A percentile compares a stretch with the other conserved stretches of the same genome.
Conservation (phyloP, 1,139 yeast species). For the Candida tropicalis region DNA sequence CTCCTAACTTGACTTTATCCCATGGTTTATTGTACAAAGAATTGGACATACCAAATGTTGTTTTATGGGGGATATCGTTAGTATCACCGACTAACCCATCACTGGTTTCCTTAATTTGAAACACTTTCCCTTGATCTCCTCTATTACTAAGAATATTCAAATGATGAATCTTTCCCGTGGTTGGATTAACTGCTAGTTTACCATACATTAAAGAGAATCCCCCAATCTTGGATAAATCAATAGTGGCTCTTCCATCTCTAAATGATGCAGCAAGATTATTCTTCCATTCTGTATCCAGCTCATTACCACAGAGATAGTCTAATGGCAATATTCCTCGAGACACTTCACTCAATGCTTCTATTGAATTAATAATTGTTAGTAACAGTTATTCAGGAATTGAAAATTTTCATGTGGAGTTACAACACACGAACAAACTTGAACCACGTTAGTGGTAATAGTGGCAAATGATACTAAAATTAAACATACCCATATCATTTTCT, state of each 20-base stretch:
- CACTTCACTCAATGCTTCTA: conserved; percentile 38
- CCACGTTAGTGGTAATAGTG: no score
- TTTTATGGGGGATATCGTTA: conserved; percentile 17
- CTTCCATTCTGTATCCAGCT: conserved; percentile 51
- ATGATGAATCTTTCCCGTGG: conserved; percentile 30
- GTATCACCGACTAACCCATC: conserved; percentile 8
- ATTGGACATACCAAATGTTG: conserved; percentile 63
- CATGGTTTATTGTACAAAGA: conserved; percentile 67
- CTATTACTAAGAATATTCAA: conserved; percentile 56
- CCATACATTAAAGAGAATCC: conserved; percentile 89
- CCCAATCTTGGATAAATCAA: conserved; percentile 57
- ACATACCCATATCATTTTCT: conserved; percentile 27
- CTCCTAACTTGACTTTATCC: conserved; percentile 68
- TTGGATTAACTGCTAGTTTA: conserved; percentile 32
- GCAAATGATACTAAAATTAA: conserved; percentile 11
- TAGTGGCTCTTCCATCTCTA: conserved; percentile 21
- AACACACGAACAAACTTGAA: no score
- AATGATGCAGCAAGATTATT: conserved; percentile 30
- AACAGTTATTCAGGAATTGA: conserved; percentile 10
- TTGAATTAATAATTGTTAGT: conserved; percentile 18
- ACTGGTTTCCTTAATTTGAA: conserved; percentile 16
- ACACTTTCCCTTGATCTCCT: conserved; percentile 43
- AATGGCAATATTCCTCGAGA: conserved; percentile 78
- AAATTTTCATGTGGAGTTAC: no score
- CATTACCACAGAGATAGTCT: conserved; percentile 49